phyloP scores from a whole-genome alignment of 139 green algal species.

The Dunaliella primolecta region DNA sequence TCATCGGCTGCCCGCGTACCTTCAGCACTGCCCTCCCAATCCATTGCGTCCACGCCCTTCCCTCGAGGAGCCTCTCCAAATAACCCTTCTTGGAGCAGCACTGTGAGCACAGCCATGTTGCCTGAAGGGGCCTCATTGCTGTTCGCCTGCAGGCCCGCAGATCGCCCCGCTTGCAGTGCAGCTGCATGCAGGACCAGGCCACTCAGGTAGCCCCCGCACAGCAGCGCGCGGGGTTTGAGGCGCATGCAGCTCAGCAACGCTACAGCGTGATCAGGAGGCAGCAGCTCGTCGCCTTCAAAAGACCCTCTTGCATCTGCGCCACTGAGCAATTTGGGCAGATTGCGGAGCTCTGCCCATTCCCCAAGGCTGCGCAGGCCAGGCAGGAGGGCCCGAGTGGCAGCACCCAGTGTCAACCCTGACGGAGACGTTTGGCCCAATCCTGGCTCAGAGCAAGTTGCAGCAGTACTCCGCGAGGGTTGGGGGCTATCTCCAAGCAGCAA shows the following conservation, averaged over 20 bases:
- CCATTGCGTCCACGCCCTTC: no score
- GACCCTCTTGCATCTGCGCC: not conserved
- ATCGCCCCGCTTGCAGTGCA: not conserved
- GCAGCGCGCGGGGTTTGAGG: slow-evolving; percentile 1
- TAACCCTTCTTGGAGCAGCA: no score
- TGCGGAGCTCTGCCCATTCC: not conserved
- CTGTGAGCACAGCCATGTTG: no score
- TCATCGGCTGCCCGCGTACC: no score
- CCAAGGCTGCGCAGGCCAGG: not conserved
- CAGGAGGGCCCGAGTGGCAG: not conserved
- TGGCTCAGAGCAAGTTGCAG: no score
- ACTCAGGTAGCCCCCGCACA: slow-evolving; percentile 10
- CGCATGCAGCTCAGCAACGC: not conserved
- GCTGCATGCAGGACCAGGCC: not conserved
- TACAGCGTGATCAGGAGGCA: not conserved
- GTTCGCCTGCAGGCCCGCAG: no score
- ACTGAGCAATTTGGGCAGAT: not conserved
- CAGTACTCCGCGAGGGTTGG: not conserved
- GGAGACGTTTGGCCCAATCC: no score
- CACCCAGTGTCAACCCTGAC: no score
- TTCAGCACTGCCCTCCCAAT: no score
- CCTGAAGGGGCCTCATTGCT: no score
- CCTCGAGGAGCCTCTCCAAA: no score
- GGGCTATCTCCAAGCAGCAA: not conserved
- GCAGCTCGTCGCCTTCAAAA: not conserved